These are phyloP conservation scores for Urochloa ruziziensis DNA, from an alignment of 176 grass and related monocot genomes.

Conservation along the genomic window DNA sequence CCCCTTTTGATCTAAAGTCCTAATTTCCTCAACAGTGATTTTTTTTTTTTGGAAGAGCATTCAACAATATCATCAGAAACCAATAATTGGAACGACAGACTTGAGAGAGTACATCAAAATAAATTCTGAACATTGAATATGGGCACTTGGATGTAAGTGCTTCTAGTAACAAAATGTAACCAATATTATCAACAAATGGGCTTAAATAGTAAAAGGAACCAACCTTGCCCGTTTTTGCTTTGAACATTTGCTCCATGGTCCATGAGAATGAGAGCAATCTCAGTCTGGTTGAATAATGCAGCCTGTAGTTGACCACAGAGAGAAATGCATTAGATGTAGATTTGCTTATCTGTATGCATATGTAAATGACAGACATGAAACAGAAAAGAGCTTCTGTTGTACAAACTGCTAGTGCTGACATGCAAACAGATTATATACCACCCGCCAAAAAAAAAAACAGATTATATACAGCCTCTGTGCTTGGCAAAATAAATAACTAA, in stretches of 20 bases:
- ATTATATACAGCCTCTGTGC: background rate
- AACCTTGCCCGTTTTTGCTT: constrained; percentile 94
- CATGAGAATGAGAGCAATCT: constrained; percentile 92
- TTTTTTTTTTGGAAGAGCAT: background rate
- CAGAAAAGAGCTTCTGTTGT: background rate
- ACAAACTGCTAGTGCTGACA: constrained; percentile 1
- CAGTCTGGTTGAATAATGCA: constrained; percentile 98
- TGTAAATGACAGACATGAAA: background rate
- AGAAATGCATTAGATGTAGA: constrained; percentile 14
- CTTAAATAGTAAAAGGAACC: background rate
- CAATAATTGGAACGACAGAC: background rate
- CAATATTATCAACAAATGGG: background rate
- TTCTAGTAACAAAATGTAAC: background rate
- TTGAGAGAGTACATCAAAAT: background rate
- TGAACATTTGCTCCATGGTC: constrained; percentile 81
- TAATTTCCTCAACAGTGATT: background rate
- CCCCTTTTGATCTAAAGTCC: background rate
- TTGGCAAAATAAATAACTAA: constrained; percentile 10
- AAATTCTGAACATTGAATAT: background rate
- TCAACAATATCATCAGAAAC: background rate
- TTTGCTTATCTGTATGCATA: background rate
- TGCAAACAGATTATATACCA: too few relatives aligned
- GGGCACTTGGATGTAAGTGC: background rate
- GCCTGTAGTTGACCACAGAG: constrained; percentile 56
- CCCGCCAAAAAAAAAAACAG: too few relatives aligned